phyloP scores from a whole-genome alignment of 1,139 yeast genomes.

The Yamadazyma conglobata region DNA sequence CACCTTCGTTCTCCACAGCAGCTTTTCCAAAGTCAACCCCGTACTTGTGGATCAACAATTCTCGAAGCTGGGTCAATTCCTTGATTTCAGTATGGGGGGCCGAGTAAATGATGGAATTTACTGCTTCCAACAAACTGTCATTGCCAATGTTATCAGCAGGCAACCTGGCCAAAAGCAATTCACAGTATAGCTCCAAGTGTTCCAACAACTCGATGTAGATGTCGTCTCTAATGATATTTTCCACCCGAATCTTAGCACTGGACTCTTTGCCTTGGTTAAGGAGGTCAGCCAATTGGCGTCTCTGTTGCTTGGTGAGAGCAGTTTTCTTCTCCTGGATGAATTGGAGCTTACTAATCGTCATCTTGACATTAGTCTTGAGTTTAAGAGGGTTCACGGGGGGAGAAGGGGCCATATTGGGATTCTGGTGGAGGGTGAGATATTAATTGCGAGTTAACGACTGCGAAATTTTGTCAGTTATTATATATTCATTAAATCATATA shows the following conservation, averaged over 20 bases:
- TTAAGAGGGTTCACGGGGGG: constrained; percentile 38
- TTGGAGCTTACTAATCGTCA: constrained; percentile 77
- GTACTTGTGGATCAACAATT: constrained; percentile 57
- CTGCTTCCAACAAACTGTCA: constrained; percentile 69
- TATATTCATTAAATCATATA: constrained; percentile 2
- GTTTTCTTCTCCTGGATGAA: constrained; percentile 79
- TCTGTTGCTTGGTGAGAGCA: constrained; percentile 77
- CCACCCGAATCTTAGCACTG: constrained; percentile 82
- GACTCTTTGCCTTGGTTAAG: constrained; percentile 70
- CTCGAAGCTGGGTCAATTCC: constrained; percentile 62
- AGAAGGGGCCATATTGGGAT: constrained; percentile 18
- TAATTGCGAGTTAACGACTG: too few species aligned
- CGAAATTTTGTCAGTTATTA: too few species aligned
- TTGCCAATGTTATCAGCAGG: constrained; percentile 53
- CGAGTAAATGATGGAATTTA: constrained; percentile 64
- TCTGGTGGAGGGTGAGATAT: too few species aligned
- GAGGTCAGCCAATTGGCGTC: constrained; percentile 74
- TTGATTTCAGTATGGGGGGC: constrained; percentile 74
- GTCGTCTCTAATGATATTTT: constrained; percentile 82
- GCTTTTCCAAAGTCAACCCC: constrained; percentile 60
- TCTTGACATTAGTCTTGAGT: constrained; percentile 69
- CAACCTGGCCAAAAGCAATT: constrained; percentile 72
- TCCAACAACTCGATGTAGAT: constrained; percentile 79
- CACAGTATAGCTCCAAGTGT: constrained; percentile 78
- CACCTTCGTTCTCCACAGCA: constrained; percentile 55